phyloP scores from a whole-genome alignment of 306 rosid genomes.

The Quercus suber region DNA sequence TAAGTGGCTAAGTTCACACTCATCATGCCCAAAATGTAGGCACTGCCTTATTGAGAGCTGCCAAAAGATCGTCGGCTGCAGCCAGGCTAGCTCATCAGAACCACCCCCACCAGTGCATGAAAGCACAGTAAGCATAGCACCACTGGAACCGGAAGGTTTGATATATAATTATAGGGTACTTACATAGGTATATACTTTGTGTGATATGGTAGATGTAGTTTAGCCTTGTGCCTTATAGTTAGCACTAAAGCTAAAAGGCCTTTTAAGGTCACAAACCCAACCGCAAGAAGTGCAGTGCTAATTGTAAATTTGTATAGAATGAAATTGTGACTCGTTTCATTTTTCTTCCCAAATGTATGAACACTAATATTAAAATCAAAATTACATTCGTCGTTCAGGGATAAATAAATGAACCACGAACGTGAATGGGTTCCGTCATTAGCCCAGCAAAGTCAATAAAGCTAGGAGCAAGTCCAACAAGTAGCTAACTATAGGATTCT shows the following conservation, averaged over 20 bases:
- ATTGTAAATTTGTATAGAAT: constrained; percentile 15
- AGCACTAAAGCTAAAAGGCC: background rate
- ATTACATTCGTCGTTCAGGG: constrained; percentile 22
- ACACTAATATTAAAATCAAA: constrained; percentile 6
- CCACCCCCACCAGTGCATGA: constrained; percentile 32
- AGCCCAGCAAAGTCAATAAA: background rate
- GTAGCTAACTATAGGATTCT: constrained; percentile 23
- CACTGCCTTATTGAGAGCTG: constrained; percentile 76
- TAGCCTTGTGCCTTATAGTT: background rate
- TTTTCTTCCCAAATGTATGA: constrained; percentile 20
- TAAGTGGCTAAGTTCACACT: constrained; percentile 82
- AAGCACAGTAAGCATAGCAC: constrained; percentile 36
- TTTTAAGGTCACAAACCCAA: background rate
- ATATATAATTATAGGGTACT: constrained; percentile 51
- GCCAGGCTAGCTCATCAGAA: constrained; percentile 37
- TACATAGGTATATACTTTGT: constrained; percentile 1
- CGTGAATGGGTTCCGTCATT: background rate
- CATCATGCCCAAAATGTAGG: constrained; percentile 91
- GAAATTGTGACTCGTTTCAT: constrained; percentile 5
- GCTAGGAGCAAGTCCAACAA: constrained; percentile 5
- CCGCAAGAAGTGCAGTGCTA: constrained; percentile 15
- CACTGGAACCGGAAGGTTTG: constrained; percentile 62
- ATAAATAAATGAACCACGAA: constrained; percentile 2
- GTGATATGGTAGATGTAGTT: background rate
- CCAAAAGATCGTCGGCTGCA: constrained; percentile 62